phyloP scores from a whole-genome alignment of 192 early-diverging fungal genomes.

The Backusella mclennaniae region DNA sequence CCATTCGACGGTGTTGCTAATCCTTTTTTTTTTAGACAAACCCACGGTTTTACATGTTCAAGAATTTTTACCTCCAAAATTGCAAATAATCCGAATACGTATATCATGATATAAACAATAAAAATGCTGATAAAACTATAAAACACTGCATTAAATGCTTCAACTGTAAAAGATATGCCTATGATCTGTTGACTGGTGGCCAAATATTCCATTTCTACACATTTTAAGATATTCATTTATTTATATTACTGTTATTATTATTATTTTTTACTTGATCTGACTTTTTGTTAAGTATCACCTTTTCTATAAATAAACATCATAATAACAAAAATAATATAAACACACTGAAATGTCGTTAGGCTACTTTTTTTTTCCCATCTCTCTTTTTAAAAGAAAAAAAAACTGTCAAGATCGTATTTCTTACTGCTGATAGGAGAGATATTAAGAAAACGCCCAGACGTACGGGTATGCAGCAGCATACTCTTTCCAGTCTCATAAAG shows the following conservation, averaged over 20 bases:
- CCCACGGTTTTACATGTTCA: neutral
- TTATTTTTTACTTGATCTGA: neutral
- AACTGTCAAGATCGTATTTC: neutral
- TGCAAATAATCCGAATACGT: neutral
- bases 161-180: neutral
- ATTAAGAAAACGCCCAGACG: neutral
- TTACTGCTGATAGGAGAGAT: neutral
- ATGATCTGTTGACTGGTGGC: neutral
- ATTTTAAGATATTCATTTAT: neutral
- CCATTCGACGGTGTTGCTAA: constrained; percentile 1
- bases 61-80: neutral
- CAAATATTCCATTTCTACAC: neutral
- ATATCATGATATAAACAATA: neutral
- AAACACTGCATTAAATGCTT: neutral
- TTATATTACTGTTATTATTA: neutral
- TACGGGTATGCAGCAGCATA: constrained; percentile 1
- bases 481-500: neutral
- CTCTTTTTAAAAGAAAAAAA: neutral
- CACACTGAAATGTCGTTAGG: constrained; percentile 1
- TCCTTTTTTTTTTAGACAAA: neutral
- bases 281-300: constrained; percentile 2
- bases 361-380: neutral
- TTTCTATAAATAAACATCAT: constrained; percentile 4
- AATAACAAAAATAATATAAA: neutral
- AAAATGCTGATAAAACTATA: constrained; percentile 1